Evolutionary conservation across 345 rosid species (phyloP), one percentile per base, ranked within the genome.

Genomic region (Linum tenue): DNA sequence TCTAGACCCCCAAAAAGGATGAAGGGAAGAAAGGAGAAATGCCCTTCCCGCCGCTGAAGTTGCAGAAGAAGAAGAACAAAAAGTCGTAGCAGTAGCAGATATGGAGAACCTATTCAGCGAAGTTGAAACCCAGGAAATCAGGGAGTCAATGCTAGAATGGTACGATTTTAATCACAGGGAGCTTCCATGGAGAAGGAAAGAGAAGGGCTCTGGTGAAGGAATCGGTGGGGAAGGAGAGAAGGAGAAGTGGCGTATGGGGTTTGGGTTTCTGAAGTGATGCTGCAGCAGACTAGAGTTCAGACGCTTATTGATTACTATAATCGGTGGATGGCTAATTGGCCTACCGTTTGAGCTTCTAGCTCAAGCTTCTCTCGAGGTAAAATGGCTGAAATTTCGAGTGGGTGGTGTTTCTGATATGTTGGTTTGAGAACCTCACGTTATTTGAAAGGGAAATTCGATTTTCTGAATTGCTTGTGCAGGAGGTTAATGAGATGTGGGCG

Each of bases 401-500:
- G 31, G 31, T 22, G 31, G 31, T 22, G 31, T 22, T 22, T 22
- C 1, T 22, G 31, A 22, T 22, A 22, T 1, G 31, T 22, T 22
- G 31, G 31, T 22, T 22, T 22, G 31, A 22, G 31, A 22, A 22
- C 31, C 31, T 22, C 31, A 22, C 31, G 31, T 22, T 22, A 22
- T 22, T 22, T 22, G 31, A 22, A 22, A 22, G 31, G 31, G 1
- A 0, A 22, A 22, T 22, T 22, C 31, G 31, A 22, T 22, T 22
- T 22, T 22, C 1, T 57, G 36, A 36, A 7, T 51, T 57, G 44
- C 31, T 59, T 60, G 63, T 76, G 78, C 84, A 92, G 97, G 97
- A 92, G 78, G 97, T 90, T 69, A 92, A 92, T 68, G 90, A 92
- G 70, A 85, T 92, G 90, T 92, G 97, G 97, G 98, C 98, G 37